These are phyloP conservation scores for Oryza meyeriana DNA, from an alignment of 176 grass and related monocot species.

Conservation along the genomic window DNA sequence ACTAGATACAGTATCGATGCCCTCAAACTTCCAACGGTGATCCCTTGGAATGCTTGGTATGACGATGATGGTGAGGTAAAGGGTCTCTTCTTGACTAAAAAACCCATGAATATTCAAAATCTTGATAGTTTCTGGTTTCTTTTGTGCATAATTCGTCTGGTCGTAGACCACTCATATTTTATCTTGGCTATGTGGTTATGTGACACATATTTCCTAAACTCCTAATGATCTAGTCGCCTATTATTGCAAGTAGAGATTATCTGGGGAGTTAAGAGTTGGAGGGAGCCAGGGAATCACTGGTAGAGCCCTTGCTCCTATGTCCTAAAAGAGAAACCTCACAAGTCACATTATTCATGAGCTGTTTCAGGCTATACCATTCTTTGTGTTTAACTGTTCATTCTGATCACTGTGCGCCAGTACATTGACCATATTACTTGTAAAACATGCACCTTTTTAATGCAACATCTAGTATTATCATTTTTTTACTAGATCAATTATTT, in stretches of 20 bases:
- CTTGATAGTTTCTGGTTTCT: neutral
- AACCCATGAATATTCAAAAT: neutral
- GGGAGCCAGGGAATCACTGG: slow-evolving; percentile 6
- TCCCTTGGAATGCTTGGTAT: slow-evolving; percentile 89
- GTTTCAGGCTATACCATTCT: neutral
- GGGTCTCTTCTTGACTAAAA: slow-evolving; percentile 16
- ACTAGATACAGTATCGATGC: slow-evolving; percentile 82
- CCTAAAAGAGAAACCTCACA: neutral
- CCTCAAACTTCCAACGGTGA: slow-evolving; percentile 81
- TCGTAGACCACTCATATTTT: slow-evolving; percentile 16
- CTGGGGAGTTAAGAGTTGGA: neutral
- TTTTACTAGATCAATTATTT: neutral
- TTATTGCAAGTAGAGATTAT: neutral
- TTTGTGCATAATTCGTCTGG: neutral
- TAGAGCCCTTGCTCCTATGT: neutral
- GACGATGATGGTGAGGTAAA: slow-evolving; percentile 87
- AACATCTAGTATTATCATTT: neutral
- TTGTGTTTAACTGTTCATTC: neutral
- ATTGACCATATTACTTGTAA: neutral
- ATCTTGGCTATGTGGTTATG: neutral
- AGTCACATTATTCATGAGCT: neutral
- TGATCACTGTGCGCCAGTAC: neutral
- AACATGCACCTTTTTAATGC: neutral
- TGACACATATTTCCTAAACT: neutral
- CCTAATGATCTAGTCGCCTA: neutral